Conservation (phyloP, 2,329 filamentous ascomycete species). For the Cladophialophora carrionii region DNA sequence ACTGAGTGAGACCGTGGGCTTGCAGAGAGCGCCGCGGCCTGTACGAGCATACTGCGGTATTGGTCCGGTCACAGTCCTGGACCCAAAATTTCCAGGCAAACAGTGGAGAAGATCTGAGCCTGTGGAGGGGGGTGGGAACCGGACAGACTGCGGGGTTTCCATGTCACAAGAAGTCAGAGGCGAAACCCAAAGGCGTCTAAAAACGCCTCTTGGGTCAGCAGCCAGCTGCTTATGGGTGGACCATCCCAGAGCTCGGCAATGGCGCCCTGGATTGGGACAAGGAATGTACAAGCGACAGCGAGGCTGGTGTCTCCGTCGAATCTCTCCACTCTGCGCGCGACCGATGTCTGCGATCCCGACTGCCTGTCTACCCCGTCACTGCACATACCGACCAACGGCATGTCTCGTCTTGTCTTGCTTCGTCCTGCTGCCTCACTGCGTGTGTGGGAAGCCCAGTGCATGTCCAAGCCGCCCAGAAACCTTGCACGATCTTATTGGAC, state of each 20-base stretch:
- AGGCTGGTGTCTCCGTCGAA: slow-evolving; percentile 21
- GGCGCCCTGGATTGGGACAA: slow-evolving; percentile 4
- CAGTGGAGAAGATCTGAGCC: slow-evolving; percentile 22
- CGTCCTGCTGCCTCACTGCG: slow-evolving; percentile 16
- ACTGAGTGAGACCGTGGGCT: background rate
- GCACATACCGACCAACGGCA: slow-evolving; percentile 18
- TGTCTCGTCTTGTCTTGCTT: slow-evolving; percentile 21
- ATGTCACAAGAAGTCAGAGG: background rate
- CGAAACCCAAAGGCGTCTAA: slow-evolving; percentile 1
- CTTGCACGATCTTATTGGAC: slow-evolving; percentile 1
- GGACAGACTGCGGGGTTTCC: slow-evolving; percentile 23
- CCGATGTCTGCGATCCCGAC: slow-evolving; percentile 13
- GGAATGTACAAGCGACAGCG: slow-evolving; percentile 20
- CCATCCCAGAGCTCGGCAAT: background rate
- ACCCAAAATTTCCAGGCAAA: background rate
- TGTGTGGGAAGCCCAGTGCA: slow-evolving; percentile 6
- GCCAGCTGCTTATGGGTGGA: background rate
- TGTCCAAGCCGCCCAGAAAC: slow-evolving; percentile 9
- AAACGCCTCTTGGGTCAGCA: slow-evolving; percentile 9
- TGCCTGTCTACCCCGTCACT: slow-evolving; percentile 16
- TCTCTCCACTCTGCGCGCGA: slow-evolving; percentile 19
- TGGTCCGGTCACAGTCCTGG: background rate
- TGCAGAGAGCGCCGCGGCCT: background rate
- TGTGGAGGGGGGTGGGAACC: background rate
- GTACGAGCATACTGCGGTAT: too few relatives aligned